Evolutionary conservation across 2,329 filamentous ascomycete species (phyloP).

Genomic region (Alternaria gansuensis): DNA sequence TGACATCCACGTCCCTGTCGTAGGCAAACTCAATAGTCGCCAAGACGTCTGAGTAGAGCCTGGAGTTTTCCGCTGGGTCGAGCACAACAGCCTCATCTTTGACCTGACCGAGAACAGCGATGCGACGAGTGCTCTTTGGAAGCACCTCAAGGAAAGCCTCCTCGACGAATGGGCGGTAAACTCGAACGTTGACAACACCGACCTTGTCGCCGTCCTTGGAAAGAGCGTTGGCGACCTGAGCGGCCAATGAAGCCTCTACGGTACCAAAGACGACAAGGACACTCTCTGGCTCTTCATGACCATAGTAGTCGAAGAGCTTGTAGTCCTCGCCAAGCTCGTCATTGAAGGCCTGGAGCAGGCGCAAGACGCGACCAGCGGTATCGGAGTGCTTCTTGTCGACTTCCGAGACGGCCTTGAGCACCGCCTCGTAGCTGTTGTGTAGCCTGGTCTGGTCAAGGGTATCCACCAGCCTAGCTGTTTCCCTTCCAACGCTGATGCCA

Average conservation of each 20-base stretch:
- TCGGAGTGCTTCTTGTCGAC: conserved; percentile 75
- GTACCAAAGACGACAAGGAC: conserved; percentile 94
- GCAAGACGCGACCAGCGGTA: conserved; percentile 74
- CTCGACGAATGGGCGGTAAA: conserved; percentile 95
- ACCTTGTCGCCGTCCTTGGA: conserved; percentile 77
- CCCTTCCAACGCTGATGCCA: conserved; percentile 81
- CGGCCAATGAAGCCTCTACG: conserved; percentile 84
- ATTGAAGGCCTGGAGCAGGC: conserved; percentile 79
- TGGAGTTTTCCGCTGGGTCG: conserved; percentile 81
- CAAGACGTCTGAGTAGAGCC: conserved; percentile 89
- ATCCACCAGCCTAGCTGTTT: conserved; percentile 83
- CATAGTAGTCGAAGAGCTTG: conserved; percentile 90
- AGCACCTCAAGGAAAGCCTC: conserved; percentile 88
- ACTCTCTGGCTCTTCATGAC: conserved; percentile 78
- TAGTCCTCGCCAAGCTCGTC: conserved; percentile 93
- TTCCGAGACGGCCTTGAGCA: conserved; percentile 68
- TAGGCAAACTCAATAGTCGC: conserved; percentile 77
- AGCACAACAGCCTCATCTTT: conserved; percentile 73
- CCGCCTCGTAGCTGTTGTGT: conserved; percentile 71
- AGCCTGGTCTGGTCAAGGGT: conserved; percentile 77
- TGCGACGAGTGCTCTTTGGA: conserved; percentile 75
- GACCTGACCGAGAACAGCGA: conserved; percentile 92
- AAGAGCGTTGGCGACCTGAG: conserved; percentile 79
- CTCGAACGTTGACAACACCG: conserved; percentile 87
- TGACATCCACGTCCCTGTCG: conserved; percentile 68